These are phyloP conservation scores for Conticribra guillardii DNA, from an alignment of 108 stramenopile genomes.

Conservation along the genomic window DNA sequence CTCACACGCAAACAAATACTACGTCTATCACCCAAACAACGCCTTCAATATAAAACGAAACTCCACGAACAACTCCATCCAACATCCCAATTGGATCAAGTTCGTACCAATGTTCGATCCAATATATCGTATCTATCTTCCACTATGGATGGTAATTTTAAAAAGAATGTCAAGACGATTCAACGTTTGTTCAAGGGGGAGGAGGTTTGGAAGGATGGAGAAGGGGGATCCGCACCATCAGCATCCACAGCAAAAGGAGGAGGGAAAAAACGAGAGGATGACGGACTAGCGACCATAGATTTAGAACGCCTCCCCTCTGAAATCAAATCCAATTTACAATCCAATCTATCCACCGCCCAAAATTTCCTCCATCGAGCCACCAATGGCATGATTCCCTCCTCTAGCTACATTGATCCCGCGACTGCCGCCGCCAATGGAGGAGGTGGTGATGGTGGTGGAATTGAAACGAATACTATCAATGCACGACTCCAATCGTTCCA, in stretches of 20 bases:
- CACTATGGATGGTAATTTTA: constrained; percentile 25
- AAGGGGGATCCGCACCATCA: background rate
- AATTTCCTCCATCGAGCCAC: constrained; percentile 35
- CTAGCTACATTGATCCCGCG: background rate
- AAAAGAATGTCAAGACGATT: constrained; percentile 35
- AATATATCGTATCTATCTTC: constrained; percentile 29
- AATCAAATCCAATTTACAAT: constrained; percentile 24
- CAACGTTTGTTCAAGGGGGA: constrained; percentile 33
- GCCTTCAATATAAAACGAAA: constrained; percentile 4
- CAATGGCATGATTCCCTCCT: constrained; percentile 36
- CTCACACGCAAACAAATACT: constrained; percentile 40
- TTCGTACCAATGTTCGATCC: constrained; percentile 36
- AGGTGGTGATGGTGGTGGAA: too few species aligned
- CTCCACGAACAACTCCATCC: constrained; percentile 7
- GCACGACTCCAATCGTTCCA: constrained; percentile 38
- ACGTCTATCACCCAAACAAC: constrained; percentile 35
- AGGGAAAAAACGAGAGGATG: background rate
- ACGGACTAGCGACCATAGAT: constrained; percentile 8
- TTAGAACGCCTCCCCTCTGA: constrained; percentile 37
- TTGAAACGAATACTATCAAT: too few species aligned
- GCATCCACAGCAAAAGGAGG: background rate
- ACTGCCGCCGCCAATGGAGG: background rate
- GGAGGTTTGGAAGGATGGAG: constrained; percentile 32
- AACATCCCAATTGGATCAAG: constrained; percentile 16
- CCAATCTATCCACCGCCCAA: constrained; percentile 21